phyloP scores from a whole-genome alignment of 495 filamentous ascomycete genomes.

The Durotheca rogersii region DNA sequence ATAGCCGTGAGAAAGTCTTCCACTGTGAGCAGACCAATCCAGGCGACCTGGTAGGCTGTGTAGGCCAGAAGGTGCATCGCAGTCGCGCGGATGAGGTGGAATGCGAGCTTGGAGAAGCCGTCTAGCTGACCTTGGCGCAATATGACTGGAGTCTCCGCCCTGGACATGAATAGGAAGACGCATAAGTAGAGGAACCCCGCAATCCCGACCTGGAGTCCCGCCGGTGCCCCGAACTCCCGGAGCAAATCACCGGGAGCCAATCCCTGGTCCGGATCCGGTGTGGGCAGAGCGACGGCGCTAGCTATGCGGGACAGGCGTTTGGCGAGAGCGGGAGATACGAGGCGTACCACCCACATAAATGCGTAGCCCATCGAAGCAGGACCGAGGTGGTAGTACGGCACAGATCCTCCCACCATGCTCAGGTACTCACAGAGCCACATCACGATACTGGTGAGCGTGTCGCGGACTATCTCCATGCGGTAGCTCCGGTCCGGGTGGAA shows the following conservation, averaged over 20 bases:
- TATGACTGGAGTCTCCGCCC: constrained; percentile 12
- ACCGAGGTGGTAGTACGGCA: not conserved
- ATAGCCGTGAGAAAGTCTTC: not conserved
- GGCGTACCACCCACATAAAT: not conserved
- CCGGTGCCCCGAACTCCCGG: constrained; percentile 20
- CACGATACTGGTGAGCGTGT: not conserved
- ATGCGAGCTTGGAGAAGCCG: constrained; percentile 8
- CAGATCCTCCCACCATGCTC: not conserved
- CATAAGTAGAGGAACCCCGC: constrained; percentile 20
- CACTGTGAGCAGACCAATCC: not conserved
- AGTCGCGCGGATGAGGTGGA: constrained; percentile 27
- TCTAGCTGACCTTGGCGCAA: constrained; percentile 1
- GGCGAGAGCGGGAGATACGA: not conserved
- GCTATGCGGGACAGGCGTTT: constrained; percentile 2
- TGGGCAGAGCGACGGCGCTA: constrained; percentile 4
- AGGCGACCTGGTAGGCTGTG: constrained; percentile 29
- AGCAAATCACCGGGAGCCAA: not conserved
- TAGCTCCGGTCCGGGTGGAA: constrained; percentile 4
- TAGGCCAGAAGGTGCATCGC: constrained; percentile 29
- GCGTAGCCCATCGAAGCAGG: not conserved
- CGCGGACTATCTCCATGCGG: constrained; percentile 1
- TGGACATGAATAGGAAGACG: constrained; percentile 25
- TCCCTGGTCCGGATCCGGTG: constrained; percentile 1
- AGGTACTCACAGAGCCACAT: constrained; percentile 10
- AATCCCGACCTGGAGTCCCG: constrained; percentile 13